Percentiles rank a stretch among this genome's conserved stretches.
Conservation (phyloP, 371 early-diverging fungal species). For the Lichtheimia ramosa region DNA sequence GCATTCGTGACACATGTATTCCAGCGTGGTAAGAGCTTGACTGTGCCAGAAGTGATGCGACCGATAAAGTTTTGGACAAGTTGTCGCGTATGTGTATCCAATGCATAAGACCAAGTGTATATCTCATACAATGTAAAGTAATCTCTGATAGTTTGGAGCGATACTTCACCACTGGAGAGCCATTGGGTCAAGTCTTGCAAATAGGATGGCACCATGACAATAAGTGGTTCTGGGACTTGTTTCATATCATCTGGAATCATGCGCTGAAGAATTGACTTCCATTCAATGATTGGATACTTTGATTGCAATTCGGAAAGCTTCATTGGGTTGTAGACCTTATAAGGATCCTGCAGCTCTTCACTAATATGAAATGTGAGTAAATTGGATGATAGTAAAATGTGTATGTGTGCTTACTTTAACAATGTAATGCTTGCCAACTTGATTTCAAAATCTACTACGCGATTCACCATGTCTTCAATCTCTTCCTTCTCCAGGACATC, state of each 20-base stretch:
- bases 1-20: constrained; percentile 44
- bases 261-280: constrained; percentile 11
- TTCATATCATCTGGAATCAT: constrained; percentile 1
- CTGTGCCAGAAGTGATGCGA: constrained; percentile 30
- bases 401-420: constrained; percentile 1
- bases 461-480: constrained; percentile 24
- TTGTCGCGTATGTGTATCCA: constrained; percentile 18
- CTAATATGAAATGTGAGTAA: constrained; percentile 9
- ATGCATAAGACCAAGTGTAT: neutral
- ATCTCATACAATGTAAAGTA: constrained; percentile 10
- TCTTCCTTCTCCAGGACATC: constrained; percentile 12
- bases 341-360: constrained; percentile 52
- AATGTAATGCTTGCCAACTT: constrained; percentile 35
- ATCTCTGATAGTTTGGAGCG: constrained; percentile 8
- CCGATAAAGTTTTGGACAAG: constrained; percentile 17
- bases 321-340: constrained; percentile 51
- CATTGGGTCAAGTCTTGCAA: constrained; percentile 12
- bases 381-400: neutral
- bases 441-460: constrained; percentile 50
- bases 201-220: constrained; percentile 12
- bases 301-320: constrained; percentile 34
- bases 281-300: constrained; percentile 25
- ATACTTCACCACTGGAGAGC: neutral
- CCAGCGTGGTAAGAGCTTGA: constrained; percentile 37
- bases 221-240: constrained; percentile 3